Percentiles rank a stretch among this genome's conserved stretches.
phyloP scores from a whole-genome alignment of 306 rosid genomes.

The Adenanthera pavonina region DNA sequence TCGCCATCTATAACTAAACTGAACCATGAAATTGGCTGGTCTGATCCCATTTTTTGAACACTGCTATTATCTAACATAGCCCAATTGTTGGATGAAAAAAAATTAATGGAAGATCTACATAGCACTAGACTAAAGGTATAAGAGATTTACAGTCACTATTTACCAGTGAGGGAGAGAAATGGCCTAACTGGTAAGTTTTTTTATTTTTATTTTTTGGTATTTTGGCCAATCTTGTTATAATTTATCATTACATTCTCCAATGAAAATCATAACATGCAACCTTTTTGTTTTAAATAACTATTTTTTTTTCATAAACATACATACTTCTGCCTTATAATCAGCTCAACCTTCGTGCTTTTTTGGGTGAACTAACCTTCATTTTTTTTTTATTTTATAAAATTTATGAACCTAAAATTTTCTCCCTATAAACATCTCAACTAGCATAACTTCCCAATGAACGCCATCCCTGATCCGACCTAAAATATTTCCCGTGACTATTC shows the following conservation, averaged over 20 bases:
- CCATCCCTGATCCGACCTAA: neutral
- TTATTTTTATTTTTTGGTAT: no score
- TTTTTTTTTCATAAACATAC: no score
- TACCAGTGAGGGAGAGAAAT: neutral
- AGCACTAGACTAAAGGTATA: no score
- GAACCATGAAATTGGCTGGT: no score
- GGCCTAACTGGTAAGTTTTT: neutral
- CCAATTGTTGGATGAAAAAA: no score
- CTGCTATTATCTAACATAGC: no score
- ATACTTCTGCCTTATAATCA: neutral
- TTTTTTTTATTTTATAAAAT: neutral
- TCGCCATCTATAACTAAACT: no score
- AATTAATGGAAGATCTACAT: no score
- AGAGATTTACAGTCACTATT: neutral
- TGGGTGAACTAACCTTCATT: neutral
- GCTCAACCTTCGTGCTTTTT: no score
- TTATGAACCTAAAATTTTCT: neutral
- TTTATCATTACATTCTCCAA: neutral
- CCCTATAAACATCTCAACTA: neutral
- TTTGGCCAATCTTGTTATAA: neutral
- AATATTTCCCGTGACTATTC: neutral
- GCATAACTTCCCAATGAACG: neutral
- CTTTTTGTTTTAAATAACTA: no score
- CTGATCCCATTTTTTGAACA: no score
- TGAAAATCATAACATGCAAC: no score